Percentiles rank a stretch among this genome's conserved stretches.
Conservation (phyloP, 2,329 filamentous ascomycete species). For the Anisogramma anomala region DNA sequence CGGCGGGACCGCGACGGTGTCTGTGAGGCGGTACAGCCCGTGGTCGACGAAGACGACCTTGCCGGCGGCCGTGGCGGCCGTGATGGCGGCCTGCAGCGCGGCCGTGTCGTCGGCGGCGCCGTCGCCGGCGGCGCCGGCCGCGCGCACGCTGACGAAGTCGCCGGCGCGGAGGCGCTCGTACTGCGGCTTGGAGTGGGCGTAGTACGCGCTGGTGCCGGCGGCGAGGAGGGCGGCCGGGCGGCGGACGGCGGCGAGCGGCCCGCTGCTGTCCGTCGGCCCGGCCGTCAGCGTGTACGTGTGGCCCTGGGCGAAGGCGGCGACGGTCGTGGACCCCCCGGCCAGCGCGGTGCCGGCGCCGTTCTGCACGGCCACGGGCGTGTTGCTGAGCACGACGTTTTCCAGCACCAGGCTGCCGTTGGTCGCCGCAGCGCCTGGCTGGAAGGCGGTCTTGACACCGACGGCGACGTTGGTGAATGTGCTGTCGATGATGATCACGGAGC, state of each 20-base stretch:
- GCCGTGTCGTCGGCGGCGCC: constrained; percentile 47
- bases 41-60: constrained; percentile 46
- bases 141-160: constrained; percentile 42
- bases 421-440: constrained; percentile 30
- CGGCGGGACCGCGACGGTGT: constrained; percentile 34
- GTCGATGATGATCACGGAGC: constrained; percentile 61
- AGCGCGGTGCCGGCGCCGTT: constrained; percentile 36
- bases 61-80: constrained; percentile 33
- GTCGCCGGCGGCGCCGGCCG: constrained; percentile 31
- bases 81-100: constrained; percentile 46
- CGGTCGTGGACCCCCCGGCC: constrained; percentile 38
- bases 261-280: constrained; percentile 35
- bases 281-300: constrained; percentile 43
- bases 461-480: constrained; percentile 53
- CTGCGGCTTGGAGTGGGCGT: constrained; percentile 59
- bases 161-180: constrained; percentile 47
- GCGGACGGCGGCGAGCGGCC: constrained; percentile 31
- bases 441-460: constrained; percentile 52
- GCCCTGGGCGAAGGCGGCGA: constrained; percentile 57
- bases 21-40: constrained; percentile 41
- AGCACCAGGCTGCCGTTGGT: constrained; percentile 50
- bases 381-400: constrained; percentile 30
- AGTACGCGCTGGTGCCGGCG: constrained; percentile 35
- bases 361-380: constrained; percentile 30
- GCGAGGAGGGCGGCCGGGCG: constrained; percentile 42